Base-by-base conservation (phyloP, 164 flowering plant species). In the Macadamia tetraphylla region DNA sequence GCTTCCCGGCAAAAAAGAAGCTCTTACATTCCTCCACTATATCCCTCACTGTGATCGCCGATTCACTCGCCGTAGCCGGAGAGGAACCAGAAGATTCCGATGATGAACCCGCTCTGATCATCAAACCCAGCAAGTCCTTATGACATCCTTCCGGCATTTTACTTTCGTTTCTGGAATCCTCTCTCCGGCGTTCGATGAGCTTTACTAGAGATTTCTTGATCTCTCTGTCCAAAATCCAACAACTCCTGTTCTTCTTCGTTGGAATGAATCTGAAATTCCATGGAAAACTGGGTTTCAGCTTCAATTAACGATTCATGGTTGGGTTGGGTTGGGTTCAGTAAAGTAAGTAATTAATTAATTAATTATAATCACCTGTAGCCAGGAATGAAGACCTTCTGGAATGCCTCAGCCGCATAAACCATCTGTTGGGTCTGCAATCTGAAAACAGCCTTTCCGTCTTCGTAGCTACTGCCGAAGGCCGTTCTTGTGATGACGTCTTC, bases 1-100 rank as follows among this genome's bases (percentile, higher is more conserved):
- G 94, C 69, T 94, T 89, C 31, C 99, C 97, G 59, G 99, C 99
- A 44, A 94, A 94, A 86, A 92, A 90, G 73, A 94, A 92, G 65
- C 83, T 86, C 82, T 94, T 94, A 85, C 99, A 94, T 78, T 94
- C 99, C 71, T 92, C 98, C 0, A 89, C 87, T 1, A 92, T 92
- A 85, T 94, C 99, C 29, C 82, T 52, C 6, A 79, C 81, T 0
- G 90, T 86, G 48, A 92, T 76, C 7, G 64, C 69, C 23, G 77
- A 61, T 12, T 2, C 40, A 2, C 78, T 6, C 31, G 76, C 32
- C 29, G 58, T 14, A 0, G 65, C 70, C 14, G 18, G 10, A 4
- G 68, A 58, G 11, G 51, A 46, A 1, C 40, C 2, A 3, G 13
- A 11, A 15, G 17, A 56, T 32, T 64, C 73, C 29, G 40, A 35